Evolutionary conservation across 139 green algal species (phyloP).

Genomic region (Nannochloris sp.): DNA sequence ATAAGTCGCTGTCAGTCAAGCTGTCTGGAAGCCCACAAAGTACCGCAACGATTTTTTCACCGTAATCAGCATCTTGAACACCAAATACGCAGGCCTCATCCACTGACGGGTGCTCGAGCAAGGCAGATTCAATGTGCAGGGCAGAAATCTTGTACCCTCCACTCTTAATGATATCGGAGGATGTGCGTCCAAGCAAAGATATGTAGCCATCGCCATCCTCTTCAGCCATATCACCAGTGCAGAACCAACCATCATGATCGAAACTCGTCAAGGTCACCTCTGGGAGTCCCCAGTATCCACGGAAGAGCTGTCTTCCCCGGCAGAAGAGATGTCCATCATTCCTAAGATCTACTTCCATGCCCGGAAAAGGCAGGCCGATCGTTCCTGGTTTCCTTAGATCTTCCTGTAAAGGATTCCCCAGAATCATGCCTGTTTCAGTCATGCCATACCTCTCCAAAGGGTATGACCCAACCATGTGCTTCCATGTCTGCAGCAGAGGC

Average conservation of each 20-base stretch:
- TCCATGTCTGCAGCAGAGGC: slow-evolving; percentile 64
- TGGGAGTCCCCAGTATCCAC: slow-evolving; percentile 73
- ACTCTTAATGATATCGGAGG: slow-evolving; percentile 92
- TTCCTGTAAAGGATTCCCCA: slow-evolving; percentile 71
- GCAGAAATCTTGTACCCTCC: slow-evolving; percentile 84
- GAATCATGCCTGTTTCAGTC: slow-evolving; percentile 95
- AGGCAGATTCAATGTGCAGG: slow-evolving; percentile 65
- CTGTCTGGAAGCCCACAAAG: slow-evolving; percentile 3
- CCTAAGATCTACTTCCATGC: slow-evolving; percentile 41
- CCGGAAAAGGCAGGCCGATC: slow-evolving; percentile 76
- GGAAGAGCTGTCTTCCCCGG: slow-evolving; percentile 65
- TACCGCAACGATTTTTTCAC: slow-evolving; percentile 45
- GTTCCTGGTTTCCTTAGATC: slow-evolving; percentile 48
- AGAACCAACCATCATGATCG: slow-evolving; percentile 77
- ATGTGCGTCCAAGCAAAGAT: slow-evolving; percentile 72
- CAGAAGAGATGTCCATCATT: slow-evolving; percentile 61
- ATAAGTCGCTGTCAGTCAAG: slow-evolving; percentile 19
- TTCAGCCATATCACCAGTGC: slow-evolving; percentile 52
- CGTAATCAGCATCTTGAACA: slow-evolving; percentile 61
- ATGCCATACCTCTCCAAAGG: slow-evolving; percentile 94
- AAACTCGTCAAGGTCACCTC: slow-evolving; percentile 72
- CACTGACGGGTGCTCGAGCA: slow-evolving; percentile 65
- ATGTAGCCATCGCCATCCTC: slow-evolving; percentile 39
- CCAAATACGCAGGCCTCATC: slow-evolving; percentile 78
- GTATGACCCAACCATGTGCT: slow-evolving; percentile 30